Base-by-base conservation (phyloP, 441 rosid genomes). In the Jatropha multifida region DNA sequence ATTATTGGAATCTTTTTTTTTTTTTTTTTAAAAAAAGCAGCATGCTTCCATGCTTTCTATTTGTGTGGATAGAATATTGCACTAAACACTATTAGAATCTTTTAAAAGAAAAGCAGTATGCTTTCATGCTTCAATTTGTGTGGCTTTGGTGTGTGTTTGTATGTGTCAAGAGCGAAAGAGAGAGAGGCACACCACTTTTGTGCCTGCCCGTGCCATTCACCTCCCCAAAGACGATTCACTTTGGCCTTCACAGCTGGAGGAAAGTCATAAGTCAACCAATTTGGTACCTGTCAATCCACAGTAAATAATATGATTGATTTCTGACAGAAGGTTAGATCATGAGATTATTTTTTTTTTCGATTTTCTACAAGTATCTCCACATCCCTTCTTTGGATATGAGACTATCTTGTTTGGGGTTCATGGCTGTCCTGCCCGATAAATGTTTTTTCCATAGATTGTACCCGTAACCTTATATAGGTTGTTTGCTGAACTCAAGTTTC, bases 171-270 rank as follows among this genome's bases (percentile, higher is more conserved):
- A 46, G 32, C 48, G 46, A 42, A 26, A 71, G 79, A 72, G 49
- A 76, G 65, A 76, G 73, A 74, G 26, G 77, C 79, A 38, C 73
- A 93, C 99, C 99, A 94, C 81, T 94, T 94, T 70, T 93, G 96
- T 1, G 99, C 99, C 77, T 94, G 97, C 51, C 99, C 99, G 66
- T 92, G 99, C 99, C 99, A 94, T 88, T 94, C 94, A 69, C 99
- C 99, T 15, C 98, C 94, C 99, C 98, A 94, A 1, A 94, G 90
- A 69, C 98, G 94, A 83, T 94, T 94, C 62, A 94, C 99, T 68
- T 94, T 94, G 68, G 98, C 87, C 89, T 93, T 90, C 74, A 93
- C 97, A 60, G 92, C 85, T 1, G 99, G 91, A 71, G 99, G 98
- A 79, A 91, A 94, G 78, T 94, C 99, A 79, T 85, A 88, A 63